These are phyloP conservation scores for Centaurea solstitialis DNA, from an alignment of 129 eudicot species.

Conservation along the genomic window DNA sequence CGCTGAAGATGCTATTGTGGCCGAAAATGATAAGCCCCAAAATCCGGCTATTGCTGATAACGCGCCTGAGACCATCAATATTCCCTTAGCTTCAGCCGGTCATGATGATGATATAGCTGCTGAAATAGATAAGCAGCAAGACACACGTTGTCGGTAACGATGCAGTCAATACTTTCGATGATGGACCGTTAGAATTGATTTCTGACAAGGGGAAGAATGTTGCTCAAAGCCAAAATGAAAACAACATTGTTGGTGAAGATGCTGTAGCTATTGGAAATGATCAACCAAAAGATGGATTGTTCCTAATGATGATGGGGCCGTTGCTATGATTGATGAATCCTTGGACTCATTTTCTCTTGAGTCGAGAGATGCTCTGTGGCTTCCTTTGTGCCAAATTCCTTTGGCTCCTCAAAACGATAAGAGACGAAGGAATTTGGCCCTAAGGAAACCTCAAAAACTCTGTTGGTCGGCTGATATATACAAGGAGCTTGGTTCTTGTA, in stretches of 20 bases:
- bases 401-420: neutral
- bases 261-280: neutral
- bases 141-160: neutral
- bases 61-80: neutral
- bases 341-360: neutral
- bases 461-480: neutral
- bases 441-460: neutral
- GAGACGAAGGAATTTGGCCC: neutral
- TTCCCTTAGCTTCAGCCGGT: neutral
- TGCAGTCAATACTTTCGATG: neutral
- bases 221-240: neutral
- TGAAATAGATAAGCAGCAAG: neutral
- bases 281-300: neutral
- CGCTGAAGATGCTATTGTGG: neutral
- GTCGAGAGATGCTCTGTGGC: neutral
- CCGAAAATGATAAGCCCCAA: neutral
- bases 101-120: neutral
- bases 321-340: neutral
- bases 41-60: neutral
- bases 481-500: neutral
- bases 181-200: neutral
- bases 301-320: neutral
- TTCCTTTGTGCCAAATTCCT: neutral
- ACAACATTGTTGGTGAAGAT: neutral
- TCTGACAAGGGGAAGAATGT: neutral